Conservation (phyloP, 2,329 filamentous ascomycete genomes). For the Clonostachys solani region DNA sequence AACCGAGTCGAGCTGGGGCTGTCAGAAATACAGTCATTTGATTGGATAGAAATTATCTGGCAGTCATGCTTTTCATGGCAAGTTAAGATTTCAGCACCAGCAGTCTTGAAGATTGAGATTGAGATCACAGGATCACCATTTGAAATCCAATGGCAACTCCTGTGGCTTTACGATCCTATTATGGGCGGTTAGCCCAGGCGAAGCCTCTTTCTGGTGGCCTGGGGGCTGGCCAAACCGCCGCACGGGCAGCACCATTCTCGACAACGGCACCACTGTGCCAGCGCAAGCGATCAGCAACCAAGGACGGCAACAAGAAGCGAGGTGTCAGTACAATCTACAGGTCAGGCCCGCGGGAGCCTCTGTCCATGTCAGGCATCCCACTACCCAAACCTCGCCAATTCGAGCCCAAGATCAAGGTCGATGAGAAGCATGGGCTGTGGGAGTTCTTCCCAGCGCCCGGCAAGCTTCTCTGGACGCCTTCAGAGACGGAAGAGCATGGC, state of each 20-base stretch:
- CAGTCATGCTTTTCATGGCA: not conserved
- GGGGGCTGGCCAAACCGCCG: conserved; percentile 3
- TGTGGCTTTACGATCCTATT: conserved; percentile 17
- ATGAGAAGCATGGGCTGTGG: conserved; percentile 84
- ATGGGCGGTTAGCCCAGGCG: conserved; percentile 9
- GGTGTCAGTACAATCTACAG: conserved; percentile 78
- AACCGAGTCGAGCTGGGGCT: too few relatives aligned
- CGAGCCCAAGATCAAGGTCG: conserved; percentile 53
- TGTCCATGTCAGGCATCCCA: conserved; percentile 68
- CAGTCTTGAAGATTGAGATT: too few relatives aligned
- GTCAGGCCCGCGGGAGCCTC: conserved; percentile 69
- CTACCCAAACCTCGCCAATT: conserved; percentile 70
- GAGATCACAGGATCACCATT: too few relatives aligned
- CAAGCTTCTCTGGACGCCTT: conserved; percentile 66
- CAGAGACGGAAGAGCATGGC: conserved; percentile 68
- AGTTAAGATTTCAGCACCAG: too few relatives aligned
- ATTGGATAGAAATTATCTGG: conserved; percentile 1
- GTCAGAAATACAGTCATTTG: not conserved
- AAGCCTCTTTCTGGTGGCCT: conserved; percentile 4
- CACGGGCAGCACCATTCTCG: conserved; percentile 37
- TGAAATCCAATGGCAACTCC: conserved; percentile 18
- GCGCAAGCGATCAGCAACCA: conserved; percentile 36
- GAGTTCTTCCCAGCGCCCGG: conserved; percentile 77
- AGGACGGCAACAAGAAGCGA: conserved; percentile 75
- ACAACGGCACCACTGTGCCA: conserved; percentile 47